Percentiles rank a stretch among this genome's conserved stretches.
Evolutionary conservation across 768 basidiomycete genomes (phyloP).

Genomic region (Pleurotus sapidus): DNA sequence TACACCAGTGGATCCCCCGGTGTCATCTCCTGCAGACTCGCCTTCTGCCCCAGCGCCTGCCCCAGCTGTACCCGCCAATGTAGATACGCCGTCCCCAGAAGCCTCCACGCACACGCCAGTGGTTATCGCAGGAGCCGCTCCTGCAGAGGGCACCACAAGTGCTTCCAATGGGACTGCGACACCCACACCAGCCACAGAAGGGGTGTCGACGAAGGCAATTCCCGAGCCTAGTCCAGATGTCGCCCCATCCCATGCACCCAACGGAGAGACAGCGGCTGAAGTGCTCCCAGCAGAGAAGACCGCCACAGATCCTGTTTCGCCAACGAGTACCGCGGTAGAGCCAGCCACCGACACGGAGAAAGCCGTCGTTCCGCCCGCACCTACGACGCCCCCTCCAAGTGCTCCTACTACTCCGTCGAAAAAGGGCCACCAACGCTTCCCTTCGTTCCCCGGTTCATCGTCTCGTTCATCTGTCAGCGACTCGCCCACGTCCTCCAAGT

Average conservation of each 20-base stretch:
- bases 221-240: too few species aligned
- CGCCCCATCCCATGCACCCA: neutral
- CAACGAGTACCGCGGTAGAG: conserved; percentile 9
- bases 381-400: conserved; percentile 12
- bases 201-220: too few species aligned
- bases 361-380: conserved; percentile 14
- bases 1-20: conserved; percentile 10
- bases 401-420: conserved; percentile 18
- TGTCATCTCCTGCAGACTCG: conserved; percentile 8
- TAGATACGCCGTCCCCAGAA: conserved; percentile 3
- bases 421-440: conserved; percentile 8
- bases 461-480: neutral
- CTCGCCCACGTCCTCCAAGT: conserved; percentile 29
- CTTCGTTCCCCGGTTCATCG: neutral
- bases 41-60: conserved; percentile 6
- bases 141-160: conserved; percentile 6
- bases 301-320: conserved; percentile 1
- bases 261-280: neutral
- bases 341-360: neutral
- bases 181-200: neutral
- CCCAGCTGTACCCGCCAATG: neutral
- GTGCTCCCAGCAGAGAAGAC: conserved; percentile 8
- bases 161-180: neutral
- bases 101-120: conserved; percentile 19
- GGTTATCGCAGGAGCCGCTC: neutral